phyloP scores from a whole-genome alignment of 2,329 filamentous ascomycete species.

The Colletotrichum liriopes region DNA sequence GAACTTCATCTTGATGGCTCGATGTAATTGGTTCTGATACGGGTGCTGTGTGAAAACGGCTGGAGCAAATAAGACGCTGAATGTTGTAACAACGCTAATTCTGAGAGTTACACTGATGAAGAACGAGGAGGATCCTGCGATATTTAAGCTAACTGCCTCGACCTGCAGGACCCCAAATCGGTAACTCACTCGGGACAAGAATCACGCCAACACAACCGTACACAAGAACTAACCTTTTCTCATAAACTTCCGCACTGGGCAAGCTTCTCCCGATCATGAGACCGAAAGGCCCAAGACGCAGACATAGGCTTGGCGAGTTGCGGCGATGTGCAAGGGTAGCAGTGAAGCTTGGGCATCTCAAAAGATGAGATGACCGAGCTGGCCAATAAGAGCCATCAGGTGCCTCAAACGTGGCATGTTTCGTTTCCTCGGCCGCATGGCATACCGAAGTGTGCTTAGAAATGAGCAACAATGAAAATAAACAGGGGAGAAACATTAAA shows the following conservation, averaged over 20 bases:
- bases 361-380: slow-evolving; percentile 31
- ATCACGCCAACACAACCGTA: background rate
- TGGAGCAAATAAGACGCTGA: background rate
- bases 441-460: slow-evolving; percentile 37
- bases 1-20: slow-evolving; percentile 28
- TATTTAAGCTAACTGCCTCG: slow-evolving; percentile 24
- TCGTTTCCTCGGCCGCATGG: slow-evolving; percentile 39
- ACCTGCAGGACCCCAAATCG: slow-evolving; percentile 6
- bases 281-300: slow-evolving; percentile 7
- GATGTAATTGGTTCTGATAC: background rate
- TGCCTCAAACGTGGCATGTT: slow-evolving; percentile 39
- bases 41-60: background rate
- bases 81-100: background rate
- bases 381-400: slow-evolving; percentile 16
- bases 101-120: background rate
- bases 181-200: background rate
- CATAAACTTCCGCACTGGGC: slow-evolving; percentile 32
- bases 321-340: slow-evolving; percentile 17
- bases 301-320: background rate
- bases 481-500: background rate
- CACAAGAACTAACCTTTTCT: slow-evolving; percentile 21
- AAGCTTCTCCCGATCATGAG: slow-evolving; percentile 32
- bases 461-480: background rate
- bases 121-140: slow-evolving; percentile 17
- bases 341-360: slow-evolving; percentile 28